Conservation (phyloP, 2,329 filamentous ascomycete species). For the Chaetomium sp. region DNA sequence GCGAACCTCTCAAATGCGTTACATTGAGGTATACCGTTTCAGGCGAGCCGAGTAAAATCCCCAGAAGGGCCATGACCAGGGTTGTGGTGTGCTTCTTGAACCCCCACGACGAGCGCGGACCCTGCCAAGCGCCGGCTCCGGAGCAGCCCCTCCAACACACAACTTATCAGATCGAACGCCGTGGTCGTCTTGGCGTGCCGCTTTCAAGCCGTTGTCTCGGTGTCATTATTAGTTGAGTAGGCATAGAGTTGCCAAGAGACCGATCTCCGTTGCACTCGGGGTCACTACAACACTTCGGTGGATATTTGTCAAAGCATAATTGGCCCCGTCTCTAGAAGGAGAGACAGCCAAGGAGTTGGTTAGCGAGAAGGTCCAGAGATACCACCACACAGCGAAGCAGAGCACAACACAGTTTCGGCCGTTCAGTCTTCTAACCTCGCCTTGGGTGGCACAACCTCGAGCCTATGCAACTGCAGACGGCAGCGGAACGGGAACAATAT, state of each 20-base stretch:
- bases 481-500: not conserved
- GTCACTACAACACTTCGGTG: not conserved
- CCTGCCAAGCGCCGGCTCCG: slow-evolving; percentile 29
- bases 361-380: not conserved
- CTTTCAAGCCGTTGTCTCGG: slow-evolving; percentile 21
- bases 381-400: not conserved
- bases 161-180: slow-evolving; percentile 9
- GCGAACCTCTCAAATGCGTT: slow-evolving; percentile 9
- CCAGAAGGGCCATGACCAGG: slow-evolving; percentile 2
- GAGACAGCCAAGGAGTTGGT: not conserved
- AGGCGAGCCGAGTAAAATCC: slow-evolving; percentile 18
- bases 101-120: slow-evolving; percentile 23
- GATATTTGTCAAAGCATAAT: not conserved
- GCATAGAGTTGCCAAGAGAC: slow-evolving; percentile 16
- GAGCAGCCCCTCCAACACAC: not conserved
- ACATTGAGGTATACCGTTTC: slow-evolving; percentile 14
- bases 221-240: not conserved
- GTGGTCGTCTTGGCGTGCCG: slow-evolving; percentile 12
- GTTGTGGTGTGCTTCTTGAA: slow-evolving; percentile 11
- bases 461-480: not conserved
- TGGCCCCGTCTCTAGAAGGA: not conserved
- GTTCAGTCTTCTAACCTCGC: not conserved
- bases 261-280: not conserved
- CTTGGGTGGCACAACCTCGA: not conserved
- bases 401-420: not conserved